Evolutionary conservation across 2,329 filamentous ascomycete species (phyloP).

Genomic region (Chaetomiaceae sp.): DNA sequence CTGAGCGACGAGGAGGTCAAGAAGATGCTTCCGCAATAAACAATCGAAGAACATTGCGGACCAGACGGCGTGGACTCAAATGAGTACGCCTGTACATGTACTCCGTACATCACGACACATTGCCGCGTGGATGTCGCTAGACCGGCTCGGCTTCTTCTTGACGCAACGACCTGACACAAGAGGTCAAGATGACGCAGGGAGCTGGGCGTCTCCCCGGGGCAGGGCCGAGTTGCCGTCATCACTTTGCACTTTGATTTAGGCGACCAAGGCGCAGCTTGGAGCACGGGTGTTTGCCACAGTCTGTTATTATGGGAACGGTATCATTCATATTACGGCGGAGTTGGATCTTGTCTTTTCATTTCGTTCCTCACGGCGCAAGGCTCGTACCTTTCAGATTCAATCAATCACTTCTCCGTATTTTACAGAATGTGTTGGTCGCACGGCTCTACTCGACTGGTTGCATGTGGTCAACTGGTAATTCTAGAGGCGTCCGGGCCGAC

Average conservation of each 20-base stretch:
- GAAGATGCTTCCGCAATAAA: constrained; percentile 59
- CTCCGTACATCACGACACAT: constrained; percentile 5
- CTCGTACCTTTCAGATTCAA: not conserved
- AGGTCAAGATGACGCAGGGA: too few species aligned
- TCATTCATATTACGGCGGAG: constrained; percentile 5
- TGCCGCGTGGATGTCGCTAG: not conserved
- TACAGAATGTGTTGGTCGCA: too few species aligned
- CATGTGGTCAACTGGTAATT: too few species aligned
- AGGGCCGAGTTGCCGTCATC: too few species aligned
- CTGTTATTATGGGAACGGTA: not conserved
- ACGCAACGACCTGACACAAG: not conserved
- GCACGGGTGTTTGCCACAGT: constrained; percentile 5
- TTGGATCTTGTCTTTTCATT: constrained; percentile 5
- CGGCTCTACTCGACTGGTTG: too few species aligned
- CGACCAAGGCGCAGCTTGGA: not conserved
- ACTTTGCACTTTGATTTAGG: not conserved
- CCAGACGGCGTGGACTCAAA: not conserved
- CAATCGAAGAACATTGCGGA: not conserved
- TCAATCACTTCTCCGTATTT: not conserved
- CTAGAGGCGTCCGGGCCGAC: too few species aligned
- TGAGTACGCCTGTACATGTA: too few species aligned
- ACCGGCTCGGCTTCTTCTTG: not conserved
- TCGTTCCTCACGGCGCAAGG: not conserved
- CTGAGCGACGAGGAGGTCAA: constrained; percentile 71
- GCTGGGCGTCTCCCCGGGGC: too few species aligned